Base-by-base conservation (phyloP, 495 filamentous ascomycete species). In the Diplogelasinospora grovesii region DNA sequence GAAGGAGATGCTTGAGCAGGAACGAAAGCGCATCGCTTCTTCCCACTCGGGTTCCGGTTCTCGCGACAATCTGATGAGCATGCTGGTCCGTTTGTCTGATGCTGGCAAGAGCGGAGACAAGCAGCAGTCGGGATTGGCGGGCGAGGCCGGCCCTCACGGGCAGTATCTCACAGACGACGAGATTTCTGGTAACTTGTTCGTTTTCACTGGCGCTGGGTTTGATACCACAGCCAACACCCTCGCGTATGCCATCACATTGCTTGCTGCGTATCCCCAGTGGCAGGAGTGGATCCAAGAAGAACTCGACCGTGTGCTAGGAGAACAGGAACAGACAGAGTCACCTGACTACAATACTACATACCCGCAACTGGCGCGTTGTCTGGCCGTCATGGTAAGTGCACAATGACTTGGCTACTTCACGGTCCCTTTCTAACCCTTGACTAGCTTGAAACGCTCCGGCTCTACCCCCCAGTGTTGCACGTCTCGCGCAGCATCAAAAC, bases 141-240 rank as follows among this genome's bases (percentile, higher is more conserved):
- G n/a, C n/a, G n/a, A n/a, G n/a, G n/a, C n/a, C n/a, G n/a, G n/a
- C n/a, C n/a, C n/a, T n/a, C n/a, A n/a, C 18, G 23, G 23, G 33
- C 46, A 40, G 46, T 49, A 35, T 20, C 58, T 65, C 31, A 66
- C 33, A 6, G 60, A 68, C 22, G 59, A 67, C 0, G 69, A 72
- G 43, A 65, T 73, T 16, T 54, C 52, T 8, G 67, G 72, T n/a
- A 73, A 73, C 34, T 52, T 76, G 6, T 77, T 71, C 43, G 51
- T 70, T 14, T 75, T 75, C 44, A 74, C 58, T 15, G 52, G 59
- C 4, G 74, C 73, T 1, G 74, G 73, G 3, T 70, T 66, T 41
- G 71, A 77, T 33, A 74, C 73, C 0, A 74, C 71, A 1, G 67
- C 70, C 1, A 71, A 62, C 27, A 71, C 70, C 0, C 41, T 77